Conservation (phyloP, 495 filamentous ascomycete species). For the Lophiostoma macrostomum region DNA sequence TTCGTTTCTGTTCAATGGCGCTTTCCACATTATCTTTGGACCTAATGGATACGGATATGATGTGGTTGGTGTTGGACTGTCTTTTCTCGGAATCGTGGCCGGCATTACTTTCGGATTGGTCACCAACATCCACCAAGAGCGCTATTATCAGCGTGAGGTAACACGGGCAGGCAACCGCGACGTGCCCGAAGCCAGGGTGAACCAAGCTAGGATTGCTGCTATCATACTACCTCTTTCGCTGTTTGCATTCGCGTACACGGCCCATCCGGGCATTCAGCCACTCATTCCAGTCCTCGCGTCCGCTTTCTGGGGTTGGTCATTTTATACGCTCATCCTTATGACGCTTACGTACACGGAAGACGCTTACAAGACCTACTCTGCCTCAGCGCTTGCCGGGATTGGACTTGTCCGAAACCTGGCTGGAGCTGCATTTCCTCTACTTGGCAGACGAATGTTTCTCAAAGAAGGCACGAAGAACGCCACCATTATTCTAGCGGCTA, state of each 20-base stretch:
- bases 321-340: constrained; percentile 50
- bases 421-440: constrained; percentile 44
- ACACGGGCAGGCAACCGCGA: constrained; percentile 7
- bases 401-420: constrained; percentile 45
- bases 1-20: constrained; percentile 67
- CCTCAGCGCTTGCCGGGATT: constrained; percentile 51
- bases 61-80: constrained; percentile 58
- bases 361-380: constrained; percentile 50
- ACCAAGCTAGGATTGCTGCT: constrained; percentile 34
- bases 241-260: constrained; percentile 39
- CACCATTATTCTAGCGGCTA: constrained; percentile 13
- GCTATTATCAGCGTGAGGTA: constrained; percentile 35
- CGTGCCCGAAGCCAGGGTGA: constrained; percentile 37
- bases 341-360: constrained; percentile 62
- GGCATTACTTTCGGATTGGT: constrained; percentile 49
- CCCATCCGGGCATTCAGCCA: constrained; percentile 25
- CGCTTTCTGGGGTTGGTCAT: constrained; percentile 36
- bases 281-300: constrained; percentile 37
- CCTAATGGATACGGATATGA: constrained; percentile 54
- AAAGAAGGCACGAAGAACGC: constrained; percentile 66
- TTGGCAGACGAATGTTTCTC: constrained; percentile 32
- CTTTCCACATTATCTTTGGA: constrained; percentile 61
- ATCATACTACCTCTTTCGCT: constrained; percentile 35
- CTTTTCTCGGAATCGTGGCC: constrained; percentile 62
- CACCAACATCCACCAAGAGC: constrained; percentile 47